phyloP scores from a whole-genome alignment of 1,139 yeast genomes.

The Suhomyces bolitotheri region DNA sequence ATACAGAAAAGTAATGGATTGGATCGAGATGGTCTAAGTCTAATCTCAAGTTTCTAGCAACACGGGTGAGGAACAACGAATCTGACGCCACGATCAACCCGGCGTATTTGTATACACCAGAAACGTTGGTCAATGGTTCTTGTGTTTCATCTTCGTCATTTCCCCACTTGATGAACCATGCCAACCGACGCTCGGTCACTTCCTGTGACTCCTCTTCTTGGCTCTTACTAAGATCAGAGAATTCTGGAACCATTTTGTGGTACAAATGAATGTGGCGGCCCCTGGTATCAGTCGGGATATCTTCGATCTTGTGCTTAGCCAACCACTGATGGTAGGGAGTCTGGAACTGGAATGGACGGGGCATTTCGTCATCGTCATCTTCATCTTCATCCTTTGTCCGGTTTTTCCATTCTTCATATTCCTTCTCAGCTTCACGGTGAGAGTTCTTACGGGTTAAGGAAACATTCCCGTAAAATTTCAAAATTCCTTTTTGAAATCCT shows the following conservation, averaged over 20 bases:
- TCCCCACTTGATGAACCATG: conserved; percentile 47
- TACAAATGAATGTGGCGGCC: conserved; percentile 14
- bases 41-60: conserved; percentile 31
- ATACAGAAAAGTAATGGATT: conserved; percentile 46
- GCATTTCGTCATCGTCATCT: conserved; percentile 24
- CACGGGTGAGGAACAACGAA: conserved; percentile 52
- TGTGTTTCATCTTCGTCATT: conserved; percentile 23
- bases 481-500: conserved; percentile 52
- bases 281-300: conserved; percentile 2
- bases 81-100: conserved; percentile 68
- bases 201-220: conserved; percentile 23
- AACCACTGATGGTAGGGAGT: conserved; percentile 37
- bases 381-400: conserved; percentile 17
- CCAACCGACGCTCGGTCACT: conserved; percentile 38
- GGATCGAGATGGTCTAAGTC: conserved; percentile 27
- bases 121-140: conserved; percentile 11
- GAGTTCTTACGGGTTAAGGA: conserved; percentile 48
- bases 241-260: conserved; percentile 45
- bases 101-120: conserved; percentile 47
- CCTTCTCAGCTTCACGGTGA: conserved; percentile 20
- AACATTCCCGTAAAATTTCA: conserved; percentile 54
- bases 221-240: conserved; percentile 29
- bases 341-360: conserved; percentile 41
- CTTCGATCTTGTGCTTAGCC: conserved; percentile 13
- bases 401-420: conserved; percentile 27